Conservation (phyloP, 305 asterid genomes). For the Fraxinus platypoda region DNA sequence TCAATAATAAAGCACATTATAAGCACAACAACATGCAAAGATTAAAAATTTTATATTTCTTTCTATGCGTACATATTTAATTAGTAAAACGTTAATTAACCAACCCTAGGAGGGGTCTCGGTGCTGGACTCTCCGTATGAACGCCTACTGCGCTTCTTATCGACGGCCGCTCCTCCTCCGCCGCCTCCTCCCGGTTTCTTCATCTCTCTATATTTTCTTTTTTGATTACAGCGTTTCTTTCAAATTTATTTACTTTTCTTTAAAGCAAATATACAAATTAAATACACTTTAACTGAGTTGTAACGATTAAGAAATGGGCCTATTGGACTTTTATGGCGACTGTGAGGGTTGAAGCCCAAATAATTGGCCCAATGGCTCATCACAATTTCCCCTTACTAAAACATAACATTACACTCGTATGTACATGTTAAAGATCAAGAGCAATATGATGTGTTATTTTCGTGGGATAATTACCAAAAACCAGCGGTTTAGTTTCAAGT, state of each 20-base stretch:
- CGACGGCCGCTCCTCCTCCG: conserved; percentile 60
- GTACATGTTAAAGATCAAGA: not conserved
- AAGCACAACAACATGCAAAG: conserved; percentile 21
- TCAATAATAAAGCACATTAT: conserved; percentile 7
- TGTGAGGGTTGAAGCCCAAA: not conserved
- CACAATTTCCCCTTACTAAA: not conserved
- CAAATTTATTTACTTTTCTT: not conserved
- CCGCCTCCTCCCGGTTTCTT: conserved; percentile 60
- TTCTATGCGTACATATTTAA: conserved; percentile 1
- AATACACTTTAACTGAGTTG: not conserved
- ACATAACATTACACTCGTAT: too few species aligned
- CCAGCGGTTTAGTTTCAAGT: too few species aligned
- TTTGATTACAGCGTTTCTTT: not conserved
- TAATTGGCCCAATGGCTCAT: not conserved
- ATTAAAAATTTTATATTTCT: not conserved
- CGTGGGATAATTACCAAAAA: not conserved
- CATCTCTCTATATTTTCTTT: conserved; percentile 35
- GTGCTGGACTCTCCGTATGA: conserved; percentile 42
- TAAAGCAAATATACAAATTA: not conserved
- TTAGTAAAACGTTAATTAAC: conserved; percentile 15
- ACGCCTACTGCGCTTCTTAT: conserved; percentile 67
- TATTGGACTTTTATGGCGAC: not conserved
- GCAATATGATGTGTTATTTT: not conserved
- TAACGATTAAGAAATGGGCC: not conserved
- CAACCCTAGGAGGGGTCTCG: conserved; percentile 58